These are phyloP conservation scores for Saitozyma podzolica DNA, from an alignment of 768 basidiomycete species.

Conservation along the genomic window DNA sequence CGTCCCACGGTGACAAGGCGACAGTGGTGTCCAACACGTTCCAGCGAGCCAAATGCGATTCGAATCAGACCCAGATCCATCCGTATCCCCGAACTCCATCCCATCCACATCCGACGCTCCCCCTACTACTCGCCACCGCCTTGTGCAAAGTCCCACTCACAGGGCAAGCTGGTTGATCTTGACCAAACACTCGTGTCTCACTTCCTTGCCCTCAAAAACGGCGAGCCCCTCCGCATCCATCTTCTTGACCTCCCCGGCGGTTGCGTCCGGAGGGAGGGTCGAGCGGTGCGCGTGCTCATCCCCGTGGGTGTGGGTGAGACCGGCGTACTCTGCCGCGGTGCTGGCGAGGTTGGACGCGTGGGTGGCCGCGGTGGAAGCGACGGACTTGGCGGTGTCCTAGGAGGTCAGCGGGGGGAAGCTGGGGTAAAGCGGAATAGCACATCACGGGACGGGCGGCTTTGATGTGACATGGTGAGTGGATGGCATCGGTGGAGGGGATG, in stretches of 20 bases:
- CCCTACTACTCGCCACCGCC: not conserved
- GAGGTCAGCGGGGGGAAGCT: not conserved
- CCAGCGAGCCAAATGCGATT: too few species aligned
- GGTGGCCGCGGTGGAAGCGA: slow-evolving; percentile 11
- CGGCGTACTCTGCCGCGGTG: slow-evolving; percentile 10
- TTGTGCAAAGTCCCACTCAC: slow-evolving; percentile 21
- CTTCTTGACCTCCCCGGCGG: slow-evolving; percentile 17
- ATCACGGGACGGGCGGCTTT: too few species aligned
- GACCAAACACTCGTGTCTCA: slow-evolving; percentile 46
- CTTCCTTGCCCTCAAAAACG: slow-evolving; percentile 40
- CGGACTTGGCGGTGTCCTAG: slow-evolving; percentile 15
- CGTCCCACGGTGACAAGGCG: too few species aligned
- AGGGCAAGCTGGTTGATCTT: slow-evolving; percentile 48
- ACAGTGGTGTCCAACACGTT: too few species aligned
- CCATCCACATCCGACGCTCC: not conserved
- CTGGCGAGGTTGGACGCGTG: slow-evolving; percentile 14
- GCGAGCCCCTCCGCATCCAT: slow-evolving; percentile 39
- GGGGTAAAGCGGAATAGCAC: too few species aligned
- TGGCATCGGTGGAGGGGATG: too few species aligned
- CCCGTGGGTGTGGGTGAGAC: slow-evolving; percentile 21
- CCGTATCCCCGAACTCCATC: too few species aligned
- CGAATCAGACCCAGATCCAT: too few species aligned
- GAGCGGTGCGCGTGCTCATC: slow-evolving; percentile 17
- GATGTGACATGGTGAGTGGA: not conserved
- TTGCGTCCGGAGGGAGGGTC: slow-evolving; percentile 34